Conservation (phyloP, 768 basidiomycete species). For the Phlebiopsis flavidoalba region DNA sequence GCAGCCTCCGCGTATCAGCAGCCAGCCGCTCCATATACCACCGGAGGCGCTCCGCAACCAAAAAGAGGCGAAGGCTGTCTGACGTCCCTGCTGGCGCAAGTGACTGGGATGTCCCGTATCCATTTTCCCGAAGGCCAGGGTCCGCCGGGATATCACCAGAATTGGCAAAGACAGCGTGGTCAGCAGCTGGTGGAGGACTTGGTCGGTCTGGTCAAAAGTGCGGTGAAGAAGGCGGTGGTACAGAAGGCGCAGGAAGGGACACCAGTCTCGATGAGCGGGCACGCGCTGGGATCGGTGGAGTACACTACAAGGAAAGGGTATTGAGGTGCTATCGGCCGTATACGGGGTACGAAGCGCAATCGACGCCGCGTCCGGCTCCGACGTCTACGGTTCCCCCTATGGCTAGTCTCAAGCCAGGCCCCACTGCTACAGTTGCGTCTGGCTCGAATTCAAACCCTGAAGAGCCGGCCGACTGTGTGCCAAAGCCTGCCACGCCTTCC, state of each 20-base stretch:
- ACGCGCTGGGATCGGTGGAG: constrained; percentile 10
- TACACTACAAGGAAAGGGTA: constrained; percentile 19
- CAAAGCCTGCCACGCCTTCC: no score
- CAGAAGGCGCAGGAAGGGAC: constrained; percentile 28
- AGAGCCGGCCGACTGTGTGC: no score
- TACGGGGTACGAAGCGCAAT: constrained; percentile 9
- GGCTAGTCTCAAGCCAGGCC: neutral
- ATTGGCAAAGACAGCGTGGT: constrained; percentile 62
- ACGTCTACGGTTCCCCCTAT: neutral
- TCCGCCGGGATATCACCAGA: constrained; percentile 55
- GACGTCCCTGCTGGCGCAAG: constrained; percentile 73
- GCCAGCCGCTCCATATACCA: neutral
- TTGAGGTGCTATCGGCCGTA: constrained; percentile 29
- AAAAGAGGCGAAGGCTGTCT: constrained; percentile 64
- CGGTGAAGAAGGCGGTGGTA: constrained; percentile 56
- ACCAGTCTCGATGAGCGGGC: neutral
- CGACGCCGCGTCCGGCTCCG: neutral
- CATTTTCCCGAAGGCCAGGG: constrained; percentile 70
- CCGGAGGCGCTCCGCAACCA: constrained; percentile 17
- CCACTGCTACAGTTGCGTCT: neutral
- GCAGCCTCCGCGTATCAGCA: neutral
- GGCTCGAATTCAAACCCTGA: neutral
- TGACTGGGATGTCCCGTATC: constrained; percentile 83
- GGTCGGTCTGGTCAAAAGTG: constrained; percentile 52
- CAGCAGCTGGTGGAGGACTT: constrained; percentile 60